These are phyloP conservation scores for Raphanus hybrid DNA, from an alignment of 441 rosid species.

Conservation along the genomic window DNA sequence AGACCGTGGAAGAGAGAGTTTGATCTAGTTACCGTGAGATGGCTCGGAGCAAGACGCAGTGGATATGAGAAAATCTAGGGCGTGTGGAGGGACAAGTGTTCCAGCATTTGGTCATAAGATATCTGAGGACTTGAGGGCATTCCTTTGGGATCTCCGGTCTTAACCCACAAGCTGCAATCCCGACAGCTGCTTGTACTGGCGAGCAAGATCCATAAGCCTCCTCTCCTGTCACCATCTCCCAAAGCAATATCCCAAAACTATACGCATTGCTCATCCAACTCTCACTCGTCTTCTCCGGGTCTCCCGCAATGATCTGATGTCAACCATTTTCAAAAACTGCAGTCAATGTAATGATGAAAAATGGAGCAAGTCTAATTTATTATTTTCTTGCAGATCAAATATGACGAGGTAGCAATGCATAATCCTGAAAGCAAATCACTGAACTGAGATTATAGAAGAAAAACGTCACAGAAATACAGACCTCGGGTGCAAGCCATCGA, in stretches of 20 bases:
- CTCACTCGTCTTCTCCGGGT: conserved; percentile 85
- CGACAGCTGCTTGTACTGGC: conserved; percentile 96
- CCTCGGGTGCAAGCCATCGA: conserved; percentile 99
- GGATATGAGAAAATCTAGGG: conserved; percentile 70
- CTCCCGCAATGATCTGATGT: conserved; percentile 89
- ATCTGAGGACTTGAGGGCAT: conserved; percentile 73
- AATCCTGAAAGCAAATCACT: conserved; percentile 10
- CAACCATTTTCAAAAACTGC: conserved; percentile 32
- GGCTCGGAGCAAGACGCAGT: conserved; percentile 57
- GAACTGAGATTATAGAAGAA: conserved; percentile 41
- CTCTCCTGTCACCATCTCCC: conserved; percentile 97
- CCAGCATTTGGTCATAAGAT: conserved; percentile 92
- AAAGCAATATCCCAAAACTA: conserved; percentile 91
- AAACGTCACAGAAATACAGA: conserved; percentile 46
- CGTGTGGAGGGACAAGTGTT: conserved; percentile 76
- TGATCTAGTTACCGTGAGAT: conserved; percentile 38
- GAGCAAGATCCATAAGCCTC: conserved; percentile 85
- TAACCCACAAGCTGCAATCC: conserved; percentile 91
- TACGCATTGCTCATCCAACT: conserved; percentile 95
- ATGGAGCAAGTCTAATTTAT: conserved; percentile 4
- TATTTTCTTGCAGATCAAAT: not conserved
- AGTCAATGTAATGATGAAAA: conserved; percentile 11
- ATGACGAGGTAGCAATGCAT: not conserved
- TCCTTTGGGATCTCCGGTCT: conserved; percentile 96
- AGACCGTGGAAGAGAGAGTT: conserved; percentile 11